Percentiles rank a stretch among this genome's conserved stretches.
These are phyloP conservation scores for Talaromyces sp. DNA, from an alignment of 2,329 filamentous ascomycete genomes.

Conservation along the genomic window DNA sequence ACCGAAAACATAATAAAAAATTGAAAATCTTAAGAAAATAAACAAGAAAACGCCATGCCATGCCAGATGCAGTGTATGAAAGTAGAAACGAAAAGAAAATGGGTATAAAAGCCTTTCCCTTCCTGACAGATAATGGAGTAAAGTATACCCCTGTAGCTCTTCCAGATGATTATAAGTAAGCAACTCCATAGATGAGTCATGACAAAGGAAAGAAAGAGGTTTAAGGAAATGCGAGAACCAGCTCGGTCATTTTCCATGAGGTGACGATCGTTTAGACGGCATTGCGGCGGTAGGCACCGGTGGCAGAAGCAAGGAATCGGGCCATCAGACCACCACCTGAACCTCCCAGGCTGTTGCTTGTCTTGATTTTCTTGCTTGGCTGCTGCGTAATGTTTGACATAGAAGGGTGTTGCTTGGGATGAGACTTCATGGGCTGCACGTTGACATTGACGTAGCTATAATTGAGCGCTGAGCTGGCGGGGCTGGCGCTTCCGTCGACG, in stretches of 20 bases:
- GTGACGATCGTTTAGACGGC: conserved; percentile 18
- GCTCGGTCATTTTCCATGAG: conserved; percentile 11
- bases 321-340: conserved; percentile 40
- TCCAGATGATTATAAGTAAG: conserved; percentile 4
- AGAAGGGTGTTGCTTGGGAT: conserved; percentile 29
- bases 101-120: conserved; percentile 14
- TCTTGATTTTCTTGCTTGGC: conserved; percentile 42
- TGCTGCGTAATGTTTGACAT: conserved; percentile 28
- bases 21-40: not conserved
- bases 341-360: conserved; percentile 24
- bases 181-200: conserved; percentile 8
- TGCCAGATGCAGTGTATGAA: conserved; percentile 17
- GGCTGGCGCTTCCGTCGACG: conserved; percentile 33
- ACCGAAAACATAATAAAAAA: not conserved
- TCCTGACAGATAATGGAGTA: not conserved
- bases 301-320: conserved; percentile 42
- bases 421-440: conserved; percentile 25
- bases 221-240: conserved; percentile 15
- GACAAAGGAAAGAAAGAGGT: not conserved
- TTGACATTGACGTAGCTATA: conserved; percentile 36
- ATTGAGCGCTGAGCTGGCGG: conserved; percentile 29
- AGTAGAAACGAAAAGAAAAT: conserved; percentile 1
- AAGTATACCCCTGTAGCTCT: conserved; percentile 12
- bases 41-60: conserved; percentile 16
- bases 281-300: conserved; percentile 39